Percentiles rank a stretch among this genome's conserved stretches.
Conservation (phyloP, 768 basidiomycete genomes). For the Fomitopsis pulvina region DNA sequence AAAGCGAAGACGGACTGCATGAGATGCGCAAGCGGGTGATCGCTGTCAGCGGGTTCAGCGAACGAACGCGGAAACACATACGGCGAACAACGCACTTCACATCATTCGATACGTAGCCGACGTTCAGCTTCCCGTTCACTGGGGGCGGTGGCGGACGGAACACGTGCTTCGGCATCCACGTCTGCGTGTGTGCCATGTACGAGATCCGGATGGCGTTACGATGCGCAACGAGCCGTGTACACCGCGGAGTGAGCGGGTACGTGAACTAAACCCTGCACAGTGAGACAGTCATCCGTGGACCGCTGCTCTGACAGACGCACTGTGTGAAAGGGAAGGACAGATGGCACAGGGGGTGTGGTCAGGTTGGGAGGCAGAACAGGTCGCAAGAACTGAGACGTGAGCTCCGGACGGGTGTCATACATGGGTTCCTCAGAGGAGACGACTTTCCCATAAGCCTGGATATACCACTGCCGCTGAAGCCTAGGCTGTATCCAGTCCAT, state of each 20-base stretch:
- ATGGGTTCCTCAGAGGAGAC: slow-evolving; percentile 14
- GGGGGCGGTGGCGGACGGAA: slow-evolving; percentile 37
- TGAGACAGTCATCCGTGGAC: background rate
- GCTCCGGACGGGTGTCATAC: slow-evolving; percentile 5
- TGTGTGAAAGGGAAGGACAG: slow-evolving; percentile 44
- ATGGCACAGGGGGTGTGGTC: slow-evolving; percentile 28
- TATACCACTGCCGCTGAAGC: slow-evolving; percentile 37
- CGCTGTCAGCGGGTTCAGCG: slow-evolving; percentile 22
- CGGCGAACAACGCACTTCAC: slow-evolving; percentile 29
- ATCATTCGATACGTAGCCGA: slow-evolving; percentile 45
- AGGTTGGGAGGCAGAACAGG: slow-evolving; percentile 19
- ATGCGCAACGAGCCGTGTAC: slow-evolving; percentile 40
- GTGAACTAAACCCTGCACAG: slow-evolving; percentile 31
- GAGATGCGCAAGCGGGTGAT: slow-evolving; percentile 46
- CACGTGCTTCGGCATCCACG: slow-evolving; percentile 34
- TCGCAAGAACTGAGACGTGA: slow-evolving; percentile 12
- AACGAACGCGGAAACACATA: background rate
- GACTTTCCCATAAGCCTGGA: slow-evolving; percentile 28
- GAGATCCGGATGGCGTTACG: slow-evolving; percentile 41
- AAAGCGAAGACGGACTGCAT: slow-evolving; percentile 45
- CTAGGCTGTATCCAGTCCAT: slow-evolving; percentile 36
- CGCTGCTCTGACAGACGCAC: slow-evolving; percentile 20
- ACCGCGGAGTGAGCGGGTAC: slow-evolving; percentile 34
- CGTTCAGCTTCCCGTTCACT: slow-evolving; percentile 30
- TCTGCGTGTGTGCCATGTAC: slow-evolving; percentile 33